phyloP scores from a whole-genome alignment of 2,329 filamentous ascomycete species.

The Whalleya microplaca region DNA sequence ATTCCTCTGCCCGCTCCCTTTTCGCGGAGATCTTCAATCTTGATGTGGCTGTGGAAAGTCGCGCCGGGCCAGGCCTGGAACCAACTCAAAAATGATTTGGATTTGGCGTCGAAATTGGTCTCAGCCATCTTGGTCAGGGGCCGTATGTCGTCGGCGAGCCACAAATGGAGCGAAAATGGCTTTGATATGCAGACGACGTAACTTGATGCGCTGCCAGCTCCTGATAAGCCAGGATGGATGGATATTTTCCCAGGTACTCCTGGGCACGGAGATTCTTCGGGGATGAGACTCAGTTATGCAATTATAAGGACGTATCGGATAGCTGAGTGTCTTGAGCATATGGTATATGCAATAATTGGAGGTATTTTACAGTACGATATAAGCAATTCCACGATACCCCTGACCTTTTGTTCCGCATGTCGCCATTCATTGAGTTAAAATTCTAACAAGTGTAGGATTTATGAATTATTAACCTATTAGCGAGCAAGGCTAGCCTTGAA shows the following conservation, averaged over 20 bases:
- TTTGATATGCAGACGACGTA: neutral
- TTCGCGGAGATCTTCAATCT: conserved; percentile 56
- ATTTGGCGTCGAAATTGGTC: conserved; percentile 45
- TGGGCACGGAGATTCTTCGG: neutral
- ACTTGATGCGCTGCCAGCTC: neutral
- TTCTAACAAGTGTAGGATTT: too few species aligned
- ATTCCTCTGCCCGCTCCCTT: conserved; percentile 59
- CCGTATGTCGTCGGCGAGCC: neutral
- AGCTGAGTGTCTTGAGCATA: neutral
- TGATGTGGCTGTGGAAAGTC: conserved; percentile 56
- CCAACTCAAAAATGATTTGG: conserved; percentile 55
- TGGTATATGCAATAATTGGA: neutral
- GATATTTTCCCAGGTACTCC: neutral
- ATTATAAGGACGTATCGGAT: neutral
- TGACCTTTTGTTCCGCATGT: too few species aligned
- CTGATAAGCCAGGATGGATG: neutral
- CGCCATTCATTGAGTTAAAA: too few species aligned
- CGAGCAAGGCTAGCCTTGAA: too few species aligned
- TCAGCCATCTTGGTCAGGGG: conserved; percentile 34
- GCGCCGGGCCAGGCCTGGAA: conserved; percentile 56
- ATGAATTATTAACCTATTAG: too few species aligned
- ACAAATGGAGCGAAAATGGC: neutral
- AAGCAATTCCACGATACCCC: neutral
- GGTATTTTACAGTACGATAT: neutral
- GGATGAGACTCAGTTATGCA: neutral